Evolutionary conservation across 2,329 filamentous ascomycete species (phyloP).

Genomic region (Colletotrichum higginsianum): DNA sequence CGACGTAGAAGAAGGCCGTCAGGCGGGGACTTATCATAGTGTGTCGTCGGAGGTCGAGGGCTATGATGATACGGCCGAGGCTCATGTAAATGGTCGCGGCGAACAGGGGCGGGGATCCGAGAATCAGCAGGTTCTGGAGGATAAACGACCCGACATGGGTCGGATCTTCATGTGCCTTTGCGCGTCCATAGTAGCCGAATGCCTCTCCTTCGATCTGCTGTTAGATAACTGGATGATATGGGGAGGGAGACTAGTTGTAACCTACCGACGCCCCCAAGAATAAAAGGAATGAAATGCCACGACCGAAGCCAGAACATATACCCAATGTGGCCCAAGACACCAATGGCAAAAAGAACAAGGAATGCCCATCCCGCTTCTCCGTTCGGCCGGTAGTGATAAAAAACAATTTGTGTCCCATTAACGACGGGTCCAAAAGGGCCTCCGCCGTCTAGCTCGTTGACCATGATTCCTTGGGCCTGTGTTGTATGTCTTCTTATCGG

Average conservation of each 20-base stretch:
- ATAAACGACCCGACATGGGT: constrained; percentile 49
- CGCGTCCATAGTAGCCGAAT: constrained; percentile 39
- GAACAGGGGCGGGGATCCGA: constrained; percentile 57
- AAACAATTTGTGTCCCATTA: constrained; percentile 33
- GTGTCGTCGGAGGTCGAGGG: constrained; percentile 53
- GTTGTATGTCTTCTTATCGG: not conserved
- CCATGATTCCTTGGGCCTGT: not conserved
- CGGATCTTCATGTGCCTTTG: constrained; percentile 14
- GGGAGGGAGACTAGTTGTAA: not conserved
- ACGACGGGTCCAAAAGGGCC: constrained; percentile 37
- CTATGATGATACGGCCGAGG: constrained; percentile 52
- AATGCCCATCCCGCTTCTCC: constrained; percentile 32
- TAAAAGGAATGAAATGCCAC: constrained; percentile 26
- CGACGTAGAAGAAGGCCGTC: constrained; percentile 64
- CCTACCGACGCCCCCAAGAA: constrained; percentile 28
- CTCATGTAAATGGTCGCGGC: constrained; percentile 61
- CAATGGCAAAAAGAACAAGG: constrained; percentile 32
- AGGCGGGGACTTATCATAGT: constrained; percentile 55
- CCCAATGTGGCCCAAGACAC: not conserved
- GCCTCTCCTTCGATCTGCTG: constrained; percentile 25
- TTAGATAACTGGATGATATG: not conserved
- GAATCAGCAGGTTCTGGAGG: constrained; percentile 55
- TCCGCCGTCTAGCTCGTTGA: constrained; percentile 18
- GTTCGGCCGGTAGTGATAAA: constrained; percentile 32
- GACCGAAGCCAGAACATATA: constrained; percentile 29